Base-by-base conservation (phyloP, 768 basidiomycete genomes). In the Russula griseocarnosa region DNA sequence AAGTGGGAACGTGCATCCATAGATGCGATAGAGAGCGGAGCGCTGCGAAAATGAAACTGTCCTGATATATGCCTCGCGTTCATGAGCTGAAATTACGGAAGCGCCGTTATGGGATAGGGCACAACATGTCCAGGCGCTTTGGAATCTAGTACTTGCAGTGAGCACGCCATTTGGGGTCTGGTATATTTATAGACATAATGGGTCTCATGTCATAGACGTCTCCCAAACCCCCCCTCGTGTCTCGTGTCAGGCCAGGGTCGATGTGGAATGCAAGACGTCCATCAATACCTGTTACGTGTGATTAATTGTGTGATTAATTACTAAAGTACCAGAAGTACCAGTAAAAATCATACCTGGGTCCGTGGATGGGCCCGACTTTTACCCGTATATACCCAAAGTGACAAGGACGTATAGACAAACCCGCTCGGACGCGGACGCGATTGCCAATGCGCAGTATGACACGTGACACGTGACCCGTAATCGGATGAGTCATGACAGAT, bases 251-350 rank as follows among this genome's bases (percentile, higher is more conserved):
- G n/a, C 16, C 44, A 47, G 44, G 30, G 6, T 32, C 14, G 44
- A 32, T 18, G 14, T 20, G 55, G 18, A 28, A 38, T 55, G 26
- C 24, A 28, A n/a, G 40, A 20, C 4, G 22, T 44, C 28, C 30
- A 16, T 46, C 55, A 38, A 46, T 47, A 28, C 30, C 44, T 58
- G 44, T 58, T 58, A 58, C 56, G 44, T 47, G 30, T 32, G 30
- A 34, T 46, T 47, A n/a, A 47, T n/a, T n/a, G n/a, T n/a, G n/a
- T n/a, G n/a, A n/a, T 46, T 47, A 34, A 47, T 24, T 5, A n/a
- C n/a, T n/a, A 28, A 4, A 28, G 28, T 4, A 28, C 28, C n/a
- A n/a, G 46, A 44, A 22, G 44, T 30, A 47, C 5, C 44, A 30
- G 42, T 34, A 20, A 13, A 34, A 22, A 18, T n/a, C n/a, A 58